These are phyloP conservation scores for Botrytis medusae DNA, from an alignment of 2,329 filamentous ascomycete genomes.

Conservation along the genomic window DNA sequence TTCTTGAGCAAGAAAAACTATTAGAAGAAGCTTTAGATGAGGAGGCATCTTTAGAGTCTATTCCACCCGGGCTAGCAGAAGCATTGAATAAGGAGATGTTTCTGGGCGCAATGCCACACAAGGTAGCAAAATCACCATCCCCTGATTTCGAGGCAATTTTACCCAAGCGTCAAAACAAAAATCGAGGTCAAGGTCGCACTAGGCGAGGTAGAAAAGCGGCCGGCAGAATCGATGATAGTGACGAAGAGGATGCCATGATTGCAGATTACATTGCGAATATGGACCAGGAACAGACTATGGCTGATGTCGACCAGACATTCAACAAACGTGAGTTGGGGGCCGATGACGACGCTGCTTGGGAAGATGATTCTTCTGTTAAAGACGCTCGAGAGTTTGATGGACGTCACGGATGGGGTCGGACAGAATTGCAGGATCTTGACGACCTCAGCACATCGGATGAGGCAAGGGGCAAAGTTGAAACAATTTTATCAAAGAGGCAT, in stretches of 20 bases:
- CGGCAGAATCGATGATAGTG: background rate
- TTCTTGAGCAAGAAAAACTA: conserved; percentile 33
- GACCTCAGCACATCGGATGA: conserved; percentile 52
- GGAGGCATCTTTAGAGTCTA: conserved; percentile 10
- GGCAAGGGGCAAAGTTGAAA: conserved; percentile 43
- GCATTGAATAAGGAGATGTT: conserved; percentile 3
- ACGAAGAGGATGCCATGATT: conserved; percentile 32
- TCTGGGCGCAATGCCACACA: background rate
- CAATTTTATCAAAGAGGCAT: conserved; percentile 47
- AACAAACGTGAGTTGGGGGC: conserved; percentile 46
- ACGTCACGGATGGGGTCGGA: conserved; percentile 44
- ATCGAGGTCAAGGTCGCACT: conserved; percentile 18
- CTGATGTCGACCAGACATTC: conserved; percentile 22
- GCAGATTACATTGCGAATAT: conserved; percentile 43
- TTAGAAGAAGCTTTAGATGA: conserved; percentile 35
- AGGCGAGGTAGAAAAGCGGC: background rate
- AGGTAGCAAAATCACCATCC: conserved; percentile 18
- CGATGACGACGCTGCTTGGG: conserved; percentile 38
- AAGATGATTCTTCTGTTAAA: conserved; percentile 26
- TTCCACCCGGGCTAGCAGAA: conserved; percentile 12
- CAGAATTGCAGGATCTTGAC: conserved; percentile 49
- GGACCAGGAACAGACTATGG: conserved; percentile 31
- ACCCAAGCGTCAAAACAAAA: conserved; percentile 14
- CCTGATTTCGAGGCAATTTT: conserved; percentile 19
- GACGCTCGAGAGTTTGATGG: conserved; percentile 1